Evolutionary conservation across 805 yeast genomes (phyloP).

Genomic region (Sugiyamaella chiloensis): DNA sequence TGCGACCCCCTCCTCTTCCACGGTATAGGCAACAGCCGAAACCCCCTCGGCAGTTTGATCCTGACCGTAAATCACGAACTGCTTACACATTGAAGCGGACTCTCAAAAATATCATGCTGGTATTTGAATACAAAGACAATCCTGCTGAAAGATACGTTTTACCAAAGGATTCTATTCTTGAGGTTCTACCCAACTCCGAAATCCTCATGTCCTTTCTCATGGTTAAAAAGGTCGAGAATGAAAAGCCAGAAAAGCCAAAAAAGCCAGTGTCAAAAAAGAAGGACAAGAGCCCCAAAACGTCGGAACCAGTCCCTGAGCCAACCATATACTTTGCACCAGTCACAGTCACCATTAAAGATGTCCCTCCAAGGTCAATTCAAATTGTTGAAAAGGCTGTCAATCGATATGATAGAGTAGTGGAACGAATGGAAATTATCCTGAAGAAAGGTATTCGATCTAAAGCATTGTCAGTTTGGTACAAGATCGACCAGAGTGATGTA

Average conservation of each 20-base stretch:
- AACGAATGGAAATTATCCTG: conserved; percentile 59
- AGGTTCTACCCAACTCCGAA: conserved; percentile 38
- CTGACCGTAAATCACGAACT: conserved; percentile 17
- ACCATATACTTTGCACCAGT: conserved; percentile 47
- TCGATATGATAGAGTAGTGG: conserved; percentile 52
- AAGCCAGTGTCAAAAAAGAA: conserved; percentile 5
- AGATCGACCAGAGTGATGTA: conserved; percentile 42
- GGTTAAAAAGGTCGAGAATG: conserved; percentile 20
- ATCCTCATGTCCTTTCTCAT: conserved; percentile 39
- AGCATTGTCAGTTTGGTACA: conserved; percentile 75
- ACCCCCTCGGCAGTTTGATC: conserved; percentile 18
- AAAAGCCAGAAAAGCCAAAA: conserved; percentile 21
- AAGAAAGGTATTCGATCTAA: conserved; percentile 57
- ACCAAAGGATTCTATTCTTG: conserved; percentile 76
- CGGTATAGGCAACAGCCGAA: conserved; percentile 2
- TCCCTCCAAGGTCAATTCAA: conserved; percentile 64
- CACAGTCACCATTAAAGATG: conserved; percentile 60
- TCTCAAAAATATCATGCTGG: conserved; percentile 62
- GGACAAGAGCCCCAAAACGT: neutral
- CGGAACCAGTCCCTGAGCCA: conserved; percentile 11
- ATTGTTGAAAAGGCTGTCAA: conserved; percentile 65
- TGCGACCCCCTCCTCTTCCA: conserved; percentile 10
- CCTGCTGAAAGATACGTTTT: conserved; percentile 68
- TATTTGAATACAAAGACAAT: conserved; percentile 82
- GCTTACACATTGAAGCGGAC: conserved; percentile 49